Conservation (phyloP, 148 eudicot genomes). For the Rhododendron ferrugineum region DNA sequence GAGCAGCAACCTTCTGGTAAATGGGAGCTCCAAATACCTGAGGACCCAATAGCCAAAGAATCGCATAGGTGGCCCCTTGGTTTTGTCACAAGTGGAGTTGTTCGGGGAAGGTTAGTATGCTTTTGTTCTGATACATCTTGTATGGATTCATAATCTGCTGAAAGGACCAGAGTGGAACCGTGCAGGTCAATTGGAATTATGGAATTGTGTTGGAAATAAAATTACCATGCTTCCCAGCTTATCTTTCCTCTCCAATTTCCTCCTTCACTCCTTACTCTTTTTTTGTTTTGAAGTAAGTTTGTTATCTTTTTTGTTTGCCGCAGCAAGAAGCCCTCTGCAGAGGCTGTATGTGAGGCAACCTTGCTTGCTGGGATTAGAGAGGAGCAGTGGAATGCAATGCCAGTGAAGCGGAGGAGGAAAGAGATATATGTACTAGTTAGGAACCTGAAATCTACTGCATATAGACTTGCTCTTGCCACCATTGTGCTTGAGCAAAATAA, state of each 20-base stretch:
- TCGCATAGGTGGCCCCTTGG: conserved; percentile 74
- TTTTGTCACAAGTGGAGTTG: conserved; percentile 84
- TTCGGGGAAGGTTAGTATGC: conserved; percentile 66
- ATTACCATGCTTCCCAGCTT: neutral
- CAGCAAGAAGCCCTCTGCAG: conserved; percentile 81
- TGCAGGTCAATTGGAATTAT: neutral
- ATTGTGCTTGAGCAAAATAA: conserved; percentile 64
- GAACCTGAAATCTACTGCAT: conserved; percentile 81
- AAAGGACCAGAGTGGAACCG: neutral
- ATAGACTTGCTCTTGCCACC: conserved; percentile 71
- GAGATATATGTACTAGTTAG: conserved; percentile 80
- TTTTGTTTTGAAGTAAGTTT: neutral
- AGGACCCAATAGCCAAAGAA: conserved; percentile 42
- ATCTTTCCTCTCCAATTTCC: neutral
- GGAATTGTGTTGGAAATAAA: neutral
- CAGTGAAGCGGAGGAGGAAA: conserved; percentile 54
- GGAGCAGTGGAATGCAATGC: conserved; percentile 66
- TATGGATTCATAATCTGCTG: neutral
- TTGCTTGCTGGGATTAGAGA: conserved; percentile 62
- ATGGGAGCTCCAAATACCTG: conserved; percentile 74
- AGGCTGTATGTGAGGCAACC: conserved; percentile 64
- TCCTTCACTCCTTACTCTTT: neutral
- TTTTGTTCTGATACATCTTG: neutral
- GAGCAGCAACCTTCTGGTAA: conserved; percentile 43
- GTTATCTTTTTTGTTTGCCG: neutral